Percentiles rank a stretch among this genome's conserved stretches.
Evolutionary conservation across 805 yeast species (phyloP).

Genomic region (Metschnikowia cerradonensis): DNA sequence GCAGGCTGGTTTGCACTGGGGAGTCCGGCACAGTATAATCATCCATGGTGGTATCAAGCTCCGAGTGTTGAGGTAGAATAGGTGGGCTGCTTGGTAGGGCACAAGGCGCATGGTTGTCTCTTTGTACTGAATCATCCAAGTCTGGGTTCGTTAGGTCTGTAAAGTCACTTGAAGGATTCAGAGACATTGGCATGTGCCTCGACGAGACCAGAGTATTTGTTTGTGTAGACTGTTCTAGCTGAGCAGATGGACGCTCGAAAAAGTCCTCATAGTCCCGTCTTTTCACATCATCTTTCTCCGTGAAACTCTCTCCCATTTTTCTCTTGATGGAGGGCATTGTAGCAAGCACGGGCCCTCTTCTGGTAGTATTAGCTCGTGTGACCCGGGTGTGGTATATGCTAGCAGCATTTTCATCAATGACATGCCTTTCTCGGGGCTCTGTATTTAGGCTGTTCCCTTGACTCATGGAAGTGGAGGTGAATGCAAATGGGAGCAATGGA

Average conservation of each 20-base stretch:
- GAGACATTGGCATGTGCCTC: background rate
- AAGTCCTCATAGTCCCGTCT: conserved; percentile 24
- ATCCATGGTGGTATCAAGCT: conserved; percentile 27
- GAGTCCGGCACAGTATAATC: conserved; percentile 26
- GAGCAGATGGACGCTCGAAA: conserved; percentile 1
- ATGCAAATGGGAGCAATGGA: conserved; percentile 50
- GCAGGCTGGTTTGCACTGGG: conserved; percentile 17
- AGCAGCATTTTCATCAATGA: conserved; percentile 42
- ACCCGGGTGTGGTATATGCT: conserved; percentile 41
- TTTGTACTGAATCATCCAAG: background rate
- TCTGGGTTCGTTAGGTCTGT: conserved; percentile 11
- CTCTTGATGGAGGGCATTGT: conserved; percentile 35
- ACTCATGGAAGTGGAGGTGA: conserved; percentile 30
- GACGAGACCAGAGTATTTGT: background rate
- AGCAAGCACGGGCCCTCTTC: conserved; percentile 20
- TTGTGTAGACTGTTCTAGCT: background rate
- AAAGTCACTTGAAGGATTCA: background rate
- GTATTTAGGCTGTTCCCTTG: conserved; percentile 30
- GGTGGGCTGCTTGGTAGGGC: conserved; percentile 39
- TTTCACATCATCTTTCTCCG: conserved; percentile 39
- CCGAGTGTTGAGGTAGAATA: conserved; percentile 29
- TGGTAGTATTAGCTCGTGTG: conserved; percentile 10
- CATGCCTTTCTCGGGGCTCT: conserved; percentile 37
- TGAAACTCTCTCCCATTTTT: conserved; percentile 41
- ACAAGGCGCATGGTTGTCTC: background rate